These are phyloP conservation scores for Pelargonium australe DNA, from an alignment of 441 rosid genomes.

Conservation along the genomic window DNA sequence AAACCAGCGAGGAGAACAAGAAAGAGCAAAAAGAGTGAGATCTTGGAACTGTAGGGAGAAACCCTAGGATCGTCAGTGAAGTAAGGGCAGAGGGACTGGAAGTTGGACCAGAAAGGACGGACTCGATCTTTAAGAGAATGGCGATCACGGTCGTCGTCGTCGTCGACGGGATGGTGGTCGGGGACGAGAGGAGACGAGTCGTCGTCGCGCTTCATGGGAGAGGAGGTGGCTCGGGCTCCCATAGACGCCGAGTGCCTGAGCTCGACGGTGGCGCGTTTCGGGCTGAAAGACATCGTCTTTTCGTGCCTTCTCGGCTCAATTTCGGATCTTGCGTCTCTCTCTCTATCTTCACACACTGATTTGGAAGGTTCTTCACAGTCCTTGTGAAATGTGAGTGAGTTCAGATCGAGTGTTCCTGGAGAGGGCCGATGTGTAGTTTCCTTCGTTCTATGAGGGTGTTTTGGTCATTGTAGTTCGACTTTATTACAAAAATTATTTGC, in stretches of 20 bases:
- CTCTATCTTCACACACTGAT: neutral
- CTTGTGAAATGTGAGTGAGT: neutral
- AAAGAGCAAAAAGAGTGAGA: constrained; percentile 45
- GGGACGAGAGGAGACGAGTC: constrained; percentile 69
- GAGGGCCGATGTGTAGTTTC: neutral
- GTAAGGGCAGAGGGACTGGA: constrained; percentile 36
- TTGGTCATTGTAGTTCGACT: neutral
- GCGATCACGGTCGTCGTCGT: constrained; percentile 44
- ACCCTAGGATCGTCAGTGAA: constrained; percentile 72
- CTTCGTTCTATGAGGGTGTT: neutral
- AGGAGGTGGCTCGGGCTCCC: constrained; percentile 72
- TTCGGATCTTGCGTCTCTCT: neutral
- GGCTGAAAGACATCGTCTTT: constrained; percentile 72
- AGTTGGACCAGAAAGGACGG: constrained; percentile 55
- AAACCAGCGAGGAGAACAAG: constrained; percentile 45
- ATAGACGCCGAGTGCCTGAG: constrained; percentile 83
- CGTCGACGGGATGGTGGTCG: constrained; percentile 20
- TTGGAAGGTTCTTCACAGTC: neutral
- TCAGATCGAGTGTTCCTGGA: neutral
- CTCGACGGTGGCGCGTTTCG: constrained; percentile 85
- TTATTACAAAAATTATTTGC: no score
- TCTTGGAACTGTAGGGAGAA: constrained; percentile 49
- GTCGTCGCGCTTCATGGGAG: constrained; percentile 84
- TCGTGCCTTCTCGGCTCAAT: neutral
- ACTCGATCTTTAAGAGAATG: constrained; percentile 73